phyloP scores from a whole-genome alignment of 192 early-diverging fungal species.

The Dissophora ornata region DNA sequence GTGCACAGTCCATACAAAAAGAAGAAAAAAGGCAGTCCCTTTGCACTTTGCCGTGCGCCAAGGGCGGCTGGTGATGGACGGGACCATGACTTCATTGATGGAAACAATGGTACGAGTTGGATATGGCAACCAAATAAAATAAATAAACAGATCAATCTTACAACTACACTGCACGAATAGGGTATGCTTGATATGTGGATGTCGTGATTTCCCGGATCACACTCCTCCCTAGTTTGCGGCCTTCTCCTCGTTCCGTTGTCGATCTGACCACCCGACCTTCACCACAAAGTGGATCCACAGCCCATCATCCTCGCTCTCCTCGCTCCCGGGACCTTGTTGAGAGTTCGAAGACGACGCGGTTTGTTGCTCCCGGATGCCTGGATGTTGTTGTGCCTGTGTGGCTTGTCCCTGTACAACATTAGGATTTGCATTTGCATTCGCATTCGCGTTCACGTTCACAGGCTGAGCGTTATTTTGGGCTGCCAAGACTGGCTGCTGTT shows the following conservation, averaged over 20 bases:
- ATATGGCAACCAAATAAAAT: no score
- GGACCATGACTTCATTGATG: no score
- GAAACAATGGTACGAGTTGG: no score
- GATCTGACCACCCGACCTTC: constrained; percentile 50
- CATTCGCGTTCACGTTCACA: no score
- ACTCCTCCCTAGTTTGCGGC: background rate
- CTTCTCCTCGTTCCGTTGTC: constrained; percentile 13
- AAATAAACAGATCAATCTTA: no score
- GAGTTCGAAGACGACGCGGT: background rate
- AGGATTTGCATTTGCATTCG: constrained; percentile 1
- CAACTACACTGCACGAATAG: no score
- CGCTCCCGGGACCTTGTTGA: background rate
- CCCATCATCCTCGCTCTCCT: constrained; percentile 42
- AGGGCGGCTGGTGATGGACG: no score
- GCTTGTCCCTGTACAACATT: background rate
- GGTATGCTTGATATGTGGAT: no score
- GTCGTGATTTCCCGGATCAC: no score
- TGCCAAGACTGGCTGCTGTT: background rate
- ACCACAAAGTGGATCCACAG: constrained; percentile 55
- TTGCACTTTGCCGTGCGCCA: no score
- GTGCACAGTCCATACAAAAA: no score
- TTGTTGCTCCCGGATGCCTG: background rate
- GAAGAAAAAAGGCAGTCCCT: no score
- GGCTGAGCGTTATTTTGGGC: background rate
- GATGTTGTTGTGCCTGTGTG: background rate